phyloP scores from a whole-genome alignment of 345 rosid species.

The Syzygium jambos region DNA sequence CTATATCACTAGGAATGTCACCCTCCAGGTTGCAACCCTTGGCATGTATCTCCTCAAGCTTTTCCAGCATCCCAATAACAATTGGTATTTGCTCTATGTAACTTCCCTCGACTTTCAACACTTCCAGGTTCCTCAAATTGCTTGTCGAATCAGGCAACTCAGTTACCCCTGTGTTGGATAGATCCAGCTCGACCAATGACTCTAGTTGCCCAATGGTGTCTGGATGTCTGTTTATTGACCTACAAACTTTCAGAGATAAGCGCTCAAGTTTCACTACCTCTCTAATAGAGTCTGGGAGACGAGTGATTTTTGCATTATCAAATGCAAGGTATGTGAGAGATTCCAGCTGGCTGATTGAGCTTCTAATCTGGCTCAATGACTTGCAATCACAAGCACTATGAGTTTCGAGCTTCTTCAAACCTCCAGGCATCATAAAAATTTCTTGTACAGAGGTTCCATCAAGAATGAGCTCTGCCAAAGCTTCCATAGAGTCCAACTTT shows the following conservation, averaged over 20 bases:
- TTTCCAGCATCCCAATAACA: slow-evolving; percentile 10
- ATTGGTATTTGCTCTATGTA: background rate
- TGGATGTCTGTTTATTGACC: slow-evolving; percentile 7
- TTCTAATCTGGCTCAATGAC: background rate
- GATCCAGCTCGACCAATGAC: slow-evolving; percentile 4
- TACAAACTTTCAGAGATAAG: slow-evolving; percentile 4
- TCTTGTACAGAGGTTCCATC: slow-evolving; percentile 10
- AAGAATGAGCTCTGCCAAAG: slow-evolving; percentile 5
- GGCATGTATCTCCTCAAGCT: slow-evolving; percentile 12
- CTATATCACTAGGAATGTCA: slow-evolving; percentile 7
- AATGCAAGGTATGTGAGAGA: slow-evolving; percentile 5
- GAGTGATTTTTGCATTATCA: slow-evolving; percentile 7
- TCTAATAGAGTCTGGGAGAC: slow-evolving; percentile 8
- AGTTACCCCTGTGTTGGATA: slow-evolving; percentile 9
- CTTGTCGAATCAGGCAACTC: slow-evolving; percentile 1
- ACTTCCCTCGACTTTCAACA: slow-evolving; percentile 7
- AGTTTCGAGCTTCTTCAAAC: slow-evolving; percentile 5
- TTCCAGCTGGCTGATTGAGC: slow-evolving; percentile 9
- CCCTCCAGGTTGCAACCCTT: slow-evolving; percentile 11
- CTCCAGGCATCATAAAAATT: slow-evolving; percentile 2
- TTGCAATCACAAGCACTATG: slow-evolving; percentile 10
- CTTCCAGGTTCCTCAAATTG: background rate
- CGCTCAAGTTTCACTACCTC: background rate
- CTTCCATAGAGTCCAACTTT: background rate
- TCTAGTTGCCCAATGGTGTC: slow-evolving; percentile 6